Conservation (phyloP, 2,329 filamentous ascomycete genomes). For the Endocalyx cinctus region DNA sequence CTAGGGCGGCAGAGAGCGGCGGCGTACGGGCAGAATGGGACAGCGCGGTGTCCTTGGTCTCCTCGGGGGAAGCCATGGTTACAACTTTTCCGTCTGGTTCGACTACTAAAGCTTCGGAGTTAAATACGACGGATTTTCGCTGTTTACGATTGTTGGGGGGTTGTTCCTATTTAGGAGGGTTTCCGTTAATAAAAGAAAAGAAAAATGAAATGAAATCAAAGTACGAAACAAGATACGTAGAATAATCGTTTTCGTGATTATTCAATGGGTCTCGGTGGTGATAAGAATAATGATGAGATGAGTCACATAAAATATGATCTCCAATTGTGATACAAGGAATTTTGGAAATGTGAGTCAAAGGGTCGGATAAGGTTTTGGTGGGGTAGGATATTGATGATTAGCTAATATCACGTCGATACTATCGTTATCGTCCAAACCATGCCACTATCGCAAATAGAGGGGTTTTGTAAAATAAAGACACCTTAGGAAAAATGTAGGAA, state of each 20-base stretch:
- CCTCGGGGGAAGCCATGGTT: slow-evolving; percentile 66
- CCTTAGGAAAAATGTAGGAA: too few relatives aligned
- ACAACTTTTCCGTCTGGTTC: slow-evolving; percentile 84
- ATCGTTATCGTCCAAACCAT: too few relatives aligned
- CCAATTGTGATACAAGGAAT: too few relatives aligned
- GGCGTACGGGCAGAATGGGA: slow-evolving; percentile 70
- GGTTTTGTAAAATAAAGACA: too few relatives aligned
- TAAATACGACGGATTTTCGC: slow-evolving; percentile 93
- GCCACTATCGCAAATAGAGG: too few relatives aligned
- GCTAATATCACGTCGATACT: too few relatives aligned
- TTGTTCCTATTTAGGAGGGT: slow-evolving; percentile 20
- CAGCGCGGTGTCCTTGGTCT: slow-evolving; percentile 75
- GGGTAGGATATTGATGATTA: too few relatives aligned
- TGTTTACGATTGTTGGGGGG: slow-evolving; percentile 57
- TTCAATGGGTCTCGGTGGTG: neutral
- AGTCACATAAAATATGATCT: too few relatives aligned
- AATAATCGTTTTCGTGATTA: neutral
- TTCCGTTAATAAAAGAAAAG: too few relatives aligned
- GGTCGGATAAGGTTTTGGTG: too few relatives aligned
- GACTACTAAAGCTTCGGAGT: slow-evolving; percentile 80
- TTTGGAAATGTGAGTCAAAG: too few relatives aligned
- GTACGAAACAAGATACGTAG: neutral
- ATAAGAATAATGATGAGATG: too few relatives aligned
- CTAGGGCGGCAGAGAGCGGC: slow-evolving; percentile 51
- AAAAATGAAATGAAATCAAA: neutral